Evolutionary conservation across 2,329 filamentous ascomycete genomes (phyloP).

Genomic region (Fusarium pseudograminearum): DNA sequence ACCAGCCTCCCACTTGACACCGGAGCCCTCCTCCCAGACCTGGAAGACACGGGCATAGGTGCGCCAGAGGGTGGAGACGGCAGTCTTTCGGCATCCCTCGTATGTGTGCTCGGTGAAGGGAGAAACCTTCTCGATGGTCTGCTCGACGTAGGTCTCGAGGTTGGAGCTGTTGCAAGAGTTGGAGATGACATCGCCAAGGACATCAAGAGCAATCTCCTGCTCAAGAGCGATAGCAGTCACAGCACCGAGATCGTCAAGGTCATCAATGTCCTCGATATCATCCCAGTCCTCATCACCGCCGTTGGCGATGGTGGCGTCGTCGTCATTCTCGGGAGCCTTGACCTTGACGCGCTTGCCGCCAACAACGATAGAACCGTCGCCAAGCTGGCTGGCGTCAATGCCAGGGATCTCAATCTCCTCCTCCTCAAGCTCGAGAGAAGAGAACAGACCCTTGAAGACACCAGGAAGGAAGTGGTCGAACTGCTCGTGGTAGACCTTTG

Average conservation of each 20-base stretch:
- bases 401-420: conserved; percentile 87
- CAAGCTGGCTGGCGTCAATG: conserved; percentile 66
- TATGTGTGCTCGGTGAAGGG: conserved; percentile 89
- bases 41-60: conserved; percentile 92
- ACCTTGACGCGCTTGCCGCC: conserved; percentile 89
- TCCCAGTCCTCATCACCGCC: conserved; percentile 68
- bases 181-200: conserved; percentile 90
- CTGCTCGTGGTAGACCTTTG: conserved; percentile 90
- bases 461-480: conserved; percentile 83
- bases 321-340: conserved; percentile 65
- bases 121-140: conserved; percentile 84
- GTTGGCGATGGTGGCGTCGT: conserved; percentile 67
- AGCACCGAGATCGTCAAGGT: conserved; percentile 85
- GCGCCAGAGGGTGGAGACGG: conserved; percentile 91
- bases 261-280: conserved; percentile 81
- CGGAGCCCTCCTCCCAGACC: conserved; percentile 79
- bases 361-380: conserved; percentile 80
- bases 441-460: conserved; percentile 83
- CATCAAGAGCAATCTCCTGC: conserved; percentile 97
- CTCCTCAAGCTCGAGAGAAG: conserved; percentile 87
- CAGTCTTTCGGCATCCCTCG: conserved; percentile 92
- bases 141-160: conserved; percentile 84
- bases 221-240: conserved; percentile 92
- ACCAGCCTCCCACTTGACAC: conserved; percentile 89
- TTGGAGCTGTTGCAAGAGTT: conserved; percentile 82